Conservation (phyloP, 2,329 filamentous ascomycete genomes). For the Metarhizium rileyi region DNA sequence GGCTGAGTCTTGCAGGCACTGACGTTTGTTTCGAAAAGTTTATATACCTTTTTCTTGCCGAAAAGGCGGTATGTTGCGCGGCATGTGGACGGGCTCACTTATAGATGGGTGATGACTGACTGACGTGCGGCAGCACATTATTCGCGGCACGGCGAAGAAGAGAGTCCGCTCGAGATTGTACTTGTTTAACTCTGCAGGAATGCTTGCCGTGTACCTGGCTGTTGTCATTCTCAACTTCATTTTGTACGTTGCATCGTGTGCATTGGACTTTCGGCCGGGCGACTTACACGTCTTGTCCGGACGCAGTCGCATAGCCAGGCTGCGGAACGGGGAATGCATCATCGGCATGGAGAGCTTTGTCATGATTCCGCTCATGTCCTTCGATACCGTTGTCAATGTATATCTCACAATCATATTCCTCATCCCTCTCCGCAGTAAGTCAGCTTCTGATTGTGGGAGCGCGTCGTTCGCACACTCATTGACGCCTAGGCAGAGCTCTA, state of each 20-base stretch:
- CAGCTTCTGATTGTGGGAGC: background rate
- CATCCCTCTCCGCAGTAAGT: slow-evolving; percentile 45
- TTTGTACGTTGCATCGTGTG: slow-evolving; percentile 32
- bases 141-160: slow-evolving; percentile 40
- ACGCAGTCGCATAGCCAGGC: slow-evolving; percentile 45
- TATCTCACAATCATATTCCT: slow-evolving; percentile 56
- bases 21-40: slow-evolving; percentile 22
- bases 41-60: slow-evolving; percentile 56
- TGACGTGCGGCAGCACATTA: slow-evolving; percentile 37
- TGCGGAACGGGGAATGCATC: slow-evolving; percentile 45
- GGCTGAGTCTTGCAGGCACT: background rate
- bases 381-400: slow-evolving; percentile 52
- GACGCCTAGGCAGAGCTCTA: slow-evolving; percentile 36
- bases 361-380: slow-evolving; percentile 51
- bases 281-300: background rate
- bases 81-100: slow-evolving; percentile 1
- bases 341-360: slow-evolving; percentile 51
- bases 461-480: background rate
- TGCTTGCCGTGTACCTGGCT: slow-evolving; percentile 35
- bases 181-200: slow-evolving; percentile 50
- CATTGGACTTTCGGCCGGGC: too few relatives aligned
- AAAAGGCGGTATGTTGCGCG: slow-evolving; percentile 42
- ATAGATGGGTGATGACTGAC: background rate
- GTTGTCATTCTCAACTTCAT: slow-evolving; percentile 50
- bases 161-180: slow-evolving; percentile 49